A percentile compares a stretch with the other conserved stretches of the same genome.
Evolutionary conservation across 2,329 filamentous ascomycete species (phyloP).

Genomic region (Didymella arachidicola): DNA sequence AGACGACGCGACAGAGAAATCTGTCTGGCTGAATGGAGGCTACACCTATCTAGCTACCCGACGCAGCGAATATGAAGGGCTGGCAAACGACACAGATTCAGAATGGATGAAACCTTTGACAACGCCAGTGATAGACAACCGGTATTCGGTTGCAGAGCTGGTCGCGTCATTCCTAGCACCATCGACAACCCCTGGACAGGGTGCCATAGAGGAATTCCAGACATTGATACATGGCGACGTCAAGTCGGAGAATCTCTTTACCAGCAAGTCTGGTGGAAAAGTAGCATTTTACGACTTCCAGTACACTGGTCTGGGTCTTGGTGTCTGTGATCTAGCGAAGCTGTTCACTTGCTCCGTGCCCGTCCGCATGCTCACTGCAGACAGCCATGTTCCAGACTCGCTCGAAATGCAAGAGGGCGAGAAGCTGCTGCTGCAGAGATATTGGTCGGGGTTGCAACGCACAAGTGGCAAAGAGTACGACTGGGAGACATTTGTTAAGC

Average conservation of each 20-base stretch:
- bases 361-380: constrained; percentile 57
- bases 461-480: constrained; percentile 55
- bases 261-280: constrained; percentile 56
- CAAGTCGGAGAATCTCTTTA: constrained; percentile 74
- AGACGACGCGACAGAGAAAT: constrained; percentile 23
- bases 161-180: constrained; percentile 63
- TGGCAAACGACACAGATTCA: constrained; percentile 57
- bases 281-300: constrained; percentile 76
- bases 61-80: constrained; percentile 61
- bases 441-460: constrained; percentile 53
- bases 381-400: constrained; percentile 45
- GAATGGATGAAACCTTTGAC: constrained; percentile 66
- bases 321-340: constrained; percentile 72
- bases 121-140: constrained; percentile 25
- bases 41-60: constrained; percentile 74
- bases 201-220: constrained; percentile 53
- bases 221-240: constrained; percentile 73
- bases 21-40: constrained; percentile 70
- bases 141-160: constrained; percentile 58
- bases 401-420: constrained; percentile 63
- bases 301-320: constrained; percentile 69
- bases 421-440: constrained; percentile 59
- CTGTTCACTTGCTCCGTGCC: constrained; percentile 72
- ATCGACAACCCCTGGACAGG: constrained; percentile 26
- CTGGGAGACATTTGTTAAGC: constrained; percentile 63